Percentiles rank a stretch among this genome's conserved stretches.
Conservation (phyloP, 306 rosid genomes). For the Prunus campanulata region DNA sequence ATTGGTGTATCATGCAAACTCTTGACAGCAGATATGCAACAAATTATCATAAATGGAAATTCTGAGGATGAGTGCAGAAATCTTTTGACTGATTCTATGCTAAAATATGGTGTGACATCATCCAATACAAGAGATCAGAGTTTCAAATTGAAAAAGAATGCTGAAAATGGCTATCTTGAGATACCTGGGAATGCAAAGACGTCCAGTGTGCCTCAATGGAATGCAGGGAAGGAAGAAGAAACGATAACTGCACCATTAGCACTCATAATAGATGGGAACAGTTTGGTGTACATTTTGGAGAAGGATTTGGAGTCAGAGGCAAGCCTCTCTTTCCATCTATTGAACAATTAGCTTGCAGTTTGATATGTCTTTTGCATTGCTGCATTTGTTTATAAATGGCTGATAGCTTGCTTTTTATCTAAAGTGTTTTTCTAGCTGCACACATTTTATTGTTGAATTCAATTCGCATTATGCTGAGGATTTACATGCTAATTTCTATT, state of each 20-base stretch:
- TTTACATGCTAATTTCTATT: conserved; percentile 16
- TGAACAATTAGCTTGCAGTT: neutral
- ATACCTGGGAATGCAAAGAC: conserved; percentile 37
- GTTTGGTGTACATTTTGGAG: conserved; percentile 95
- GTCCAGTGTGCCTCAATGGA: conserved; percentile 38
- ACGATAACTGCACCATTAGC: conserved; percentile 50
- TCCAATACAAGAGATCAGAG: conserved; percentile 22
- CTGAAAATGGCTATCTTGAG: conserved; percentile 40
- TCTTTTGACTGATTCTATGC: conserved; percentile 66
- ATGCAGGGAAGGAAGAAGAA: conserved; percentile 55
- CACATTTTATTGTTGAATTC: conserved; percentile 7
- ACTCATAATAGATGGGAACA: conserved; percentile 90
- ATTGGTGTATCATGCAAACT: conserved; percentile 93
- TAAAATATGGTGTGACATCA: conserved; percentile 57
- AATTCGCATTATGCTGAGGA: conserved; percentile 12
- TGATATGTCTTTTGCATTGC: neutral
- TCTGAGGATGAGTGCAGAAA: conserved; percentile 69
- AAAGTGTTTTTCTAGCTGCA: conserved; percentile 22
- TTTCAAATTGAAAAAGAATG: conserved; percentile 34
- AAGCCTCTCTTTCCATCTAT: conserved; percentile 28
- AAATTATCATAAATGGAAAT: conserved; percentile 74
- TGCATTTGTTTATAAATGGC: conserved; percentile 1
- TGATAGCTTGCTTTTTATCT: conserved; percentile 11
- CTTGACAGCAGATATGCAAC: conserved; percentile 71
- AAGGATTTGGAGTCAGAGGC: conserved; percentile 83